A percentile compares a stretch with the other conserved stretches of the same genome.
Conservation (phyloP, 2,329 filamentous ascomycete species). For the Blumeriella jaapii region DNA sequence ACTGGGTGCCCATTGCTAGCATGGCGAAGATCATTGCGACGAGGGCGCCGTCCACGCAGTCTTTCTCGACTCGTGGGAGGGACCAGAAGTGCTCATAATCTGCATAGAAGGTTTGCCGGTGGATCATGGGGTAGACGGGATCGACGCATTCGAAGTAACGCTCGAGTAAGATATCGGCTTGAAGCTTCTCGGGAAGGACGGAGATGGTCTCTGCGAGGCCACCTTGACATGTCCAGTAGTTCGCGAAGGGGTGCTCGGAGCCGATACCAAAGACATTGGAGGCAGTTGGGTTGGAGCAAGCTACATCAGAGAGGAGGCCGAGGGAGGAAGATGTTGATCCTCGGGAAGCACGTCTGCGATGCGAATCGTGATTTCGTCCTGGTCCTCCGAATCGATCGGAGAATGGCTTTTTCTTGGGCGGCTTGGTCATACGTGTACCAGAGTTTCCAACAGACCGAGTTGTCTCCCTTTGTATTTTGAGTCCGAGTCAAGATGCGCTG, state of each 20-base stretch:
- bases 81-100: constrained; percentile 74
- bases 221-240: constrained; percentile 75
- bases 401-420: constrained; percentile 40
- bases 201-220: constrained; percentile 64
- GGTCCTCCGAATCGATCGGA: constrained; percentile 17
- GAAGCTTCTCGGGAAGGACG: constrained; percentile 63
- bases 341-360: constrained; percentile 19
- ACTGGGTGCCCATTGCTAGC: constrained; percentile 68
- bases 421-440: constrained; percentile 43
- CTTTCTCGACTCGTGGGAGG: constrained; percentile 43
- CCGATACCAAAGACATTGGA: constrained; percentile 75
- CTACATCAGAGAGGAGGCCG: constrained; percentile 59
- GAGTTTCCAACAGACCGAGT: constrained; percentile 40
- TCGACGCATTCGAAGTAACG: constrained; percentile 63
- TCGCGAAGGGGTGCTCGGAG: constrained; percentile 67
- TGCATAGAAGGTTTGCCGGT: constrained; percentile 62
- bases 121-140: constrained; percentile 71
- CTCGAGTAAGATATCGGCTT: constrained; percentile 57
- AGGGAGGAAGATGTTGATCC: constrained; percentile 31
- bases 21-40: constrained; percentile 66
- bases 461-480: constrained; percentile 37
- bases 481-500: neutral
- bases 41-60: constrained; percentile 52
- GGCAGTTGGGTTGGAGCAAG: constrained; percentile 57
- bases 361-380: constrained; percentile 15